Conservation (phyloP, 2,329 filamentous ascomycete species). For the Aspergillus tamarii region DNA sequence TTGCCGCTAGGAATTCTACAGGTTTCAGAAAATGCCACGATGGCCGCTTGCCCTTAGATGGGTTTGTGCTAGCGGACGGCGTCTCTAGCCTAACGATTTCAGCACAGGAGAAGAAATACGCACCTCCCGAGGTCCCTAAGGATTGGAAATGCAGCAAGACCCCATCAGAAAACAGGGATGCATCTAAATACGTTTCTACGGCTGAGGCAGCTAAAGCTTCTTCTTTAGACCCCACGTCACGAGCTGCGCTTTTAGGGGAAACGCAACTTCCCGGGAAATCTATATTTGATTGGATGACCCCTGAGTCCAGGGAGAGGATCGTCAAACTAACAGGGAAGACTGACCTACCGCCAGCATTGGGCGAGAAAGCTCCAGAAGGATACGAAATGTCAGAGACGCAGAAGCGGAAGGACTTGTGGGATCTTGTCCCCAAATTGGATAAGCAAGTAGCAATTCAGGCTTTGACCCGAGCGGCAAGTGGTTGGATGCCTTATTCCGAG, state of each 20-base stretch:
- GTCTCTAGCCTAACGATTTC: slow-evolving; percentile 52
- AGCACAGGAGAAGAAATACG: slow-evolving; percentile 49
- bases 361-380: slow-evolving; percentile 70
- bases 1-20: slow-evolving; percentile 46
- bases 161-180: slow-evolving; percentile 37
- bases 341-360: slow-evolving; percentile 75
- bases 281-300: slow-evolving; percentile 88
- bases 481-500: slow-evolving; percentile 82
- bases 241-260: slow-evolving; percentile 82
- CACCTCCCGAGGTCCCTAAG: slow-evolving; percentile 46
- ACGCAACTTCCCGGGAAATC: slow-evolving; percentile 84
- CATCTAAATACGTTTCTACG: slow-evolving; percentile 63
- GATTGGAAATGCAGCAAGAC: slow-evolving; percentile 72
- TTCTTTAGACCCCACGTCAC: slow-evolving; percentile 71
- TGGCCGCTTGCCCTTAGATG: slow-evolving; percentile 75
- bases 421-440: slow-evolving; percentile 66
- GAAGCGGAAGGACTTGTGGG: slow-evolving; percentile 60
- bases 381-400: slow-evolving; percentile 67
- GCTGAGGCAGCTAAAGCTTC: slow-evolving; percentile 79
- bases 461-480: slow-evolving; percentile 65
- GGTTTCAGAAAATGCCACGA: slow-evolving; percentile 76
- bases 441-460: slow-evolving; percentile 70
- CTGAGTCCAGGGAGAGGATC: slow-evolving; percentile 75
- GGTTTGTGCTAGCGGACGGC: slow-evolving; percentile 72
- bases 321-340: slow-evolving; percentile 73